These are phyloP conservation scores for Paramyrothecium sp. DNA, from an alignment of 2,329 filamentous ascomycete genomes.

Conservation along the genomic window DNA sequence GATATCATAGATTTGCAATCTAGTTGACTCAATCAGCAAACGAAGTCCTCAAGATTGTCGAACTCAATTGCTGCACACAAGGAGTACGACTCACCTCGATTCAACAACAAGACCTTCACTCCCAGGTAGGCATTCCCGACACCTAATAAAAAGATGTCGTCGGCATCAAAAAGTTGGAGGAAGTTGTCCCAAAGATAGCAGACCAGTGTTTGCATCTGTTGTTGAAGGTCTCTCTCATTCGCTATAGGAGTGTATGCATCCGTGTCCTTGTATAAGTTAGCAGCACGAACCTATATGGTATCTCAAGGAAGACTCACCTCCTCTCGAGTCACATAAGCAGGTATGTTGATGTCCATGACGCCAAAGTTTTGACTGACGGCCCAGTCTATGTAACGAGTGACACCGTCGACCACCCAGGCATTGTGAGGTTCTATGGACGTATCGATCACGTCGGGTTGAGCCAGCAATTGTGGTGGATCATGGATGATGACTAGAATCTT, in stretches of 20 bases:
- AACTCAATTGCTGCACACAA: background rate
- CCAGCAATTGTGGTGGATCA: slow-evolving; percentile 76
- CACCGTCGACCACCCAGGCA: slow-evolving; percentile 80
- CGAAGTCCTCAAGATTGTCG: background rate
- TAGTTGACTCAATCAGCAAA: slow-evolving; percentile 20
- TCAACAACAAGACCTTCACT: slow-evolving; percentile 76
- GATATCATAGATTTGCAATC: slow-evolving; percentile 67
- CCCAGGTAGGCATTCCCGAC: slow-evolving; percentile 87
- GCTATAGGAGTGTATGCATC: slow-evolving; percentile 45
- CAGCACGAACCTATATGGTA: background rate
- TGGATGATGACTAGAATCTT: slow-evolving; percentile 85
- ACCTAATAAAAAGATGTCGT: slow-evolving; percentile 81
- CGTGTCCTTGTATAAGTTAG: slow-evolving; percentile 36
- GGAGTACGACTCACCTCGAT: slow-evolving; percentile 55
- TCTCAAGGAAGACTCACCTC: slow-evolving; percentile 42
- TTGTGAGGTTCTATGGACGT: slow-evolving; percentile 80
- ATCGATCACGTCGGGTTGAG: slow-evolving; percentile 66
- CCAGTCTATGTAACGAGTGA: slow-evolving; percentile 82
- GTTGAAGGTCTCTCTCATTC: slow-evolving; percentile 49
- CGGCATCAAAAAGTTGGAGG: slow-evolving; percentile 71
- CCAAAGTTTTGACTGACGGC: slow-evolving; percentile 73
- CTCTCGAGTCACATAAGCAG: slow-evolving; percentile 68
- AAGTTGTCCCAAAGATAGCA: slow-evolving; percentile 97
- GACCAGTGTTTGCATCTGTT: slow-evolving; percentile 69
- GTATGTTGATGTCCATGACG: slow-evolving; percentile 89